Evolutionary conservation across 768 basidiomycete species (phyloP).

Genomic region (Serendipita indica): DNA sequence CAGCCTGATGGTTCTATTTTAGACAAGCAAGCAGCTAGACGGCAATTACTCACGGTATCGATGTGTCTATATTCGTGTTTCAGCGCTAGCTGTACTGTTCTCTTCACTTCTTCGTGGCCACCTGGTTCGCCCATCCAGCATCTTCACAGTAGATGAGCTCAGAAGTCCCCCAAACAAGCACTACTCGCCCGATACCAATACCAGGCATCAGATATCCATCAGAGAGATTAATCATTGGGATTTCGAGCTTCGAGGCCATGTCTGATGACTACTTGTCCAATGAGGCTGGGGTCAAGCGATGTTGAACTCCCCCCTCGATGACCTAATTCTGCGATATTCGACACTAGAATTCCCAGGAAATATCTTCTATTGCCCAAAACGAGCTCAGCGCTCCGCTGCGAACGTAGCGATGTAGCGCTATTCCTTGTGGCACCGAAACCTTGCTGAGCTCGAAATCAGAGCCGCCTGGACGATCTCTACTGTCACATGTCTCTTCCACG

Average conservation of each 20-base stretch:
- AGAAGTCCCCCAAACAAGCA: neutral
- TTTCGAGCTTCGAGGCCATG: neutral
- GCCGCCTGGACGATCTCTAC: too few species aligned
- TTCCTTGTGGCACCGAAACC: too few species aligned
- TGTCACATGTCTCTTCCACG: too few species aligned
- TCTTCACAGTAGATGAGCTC: conserved; percentile 9
- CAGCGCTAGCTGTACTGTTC: conserved; percentile 25
- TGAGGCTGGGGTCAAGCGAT: too few species aligned
- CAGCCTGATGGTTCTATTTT: conserved; percentile 21
- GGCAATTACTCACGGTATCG: conserved; percentile 20
- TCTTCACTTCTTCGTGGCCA: conserved; percentile 27
- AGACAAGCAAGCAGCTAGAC: conserved; percentile 24
- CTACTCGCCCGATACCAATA: neutral
- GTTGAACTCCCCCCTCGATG: too few species aligned
- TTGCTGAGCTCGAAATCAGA: too few species aligned
- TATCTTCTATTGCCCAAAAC: too few species aligned
- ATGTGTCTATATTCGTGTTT: conserved; percentile 36
- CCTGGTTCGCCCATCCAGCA: conserved; percentile 29
- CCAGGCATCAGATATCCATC: neutral
- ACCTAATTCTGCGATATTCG: too few species aligned
- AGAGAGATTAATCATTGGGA: neutral
- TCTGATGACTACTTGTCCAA: neutral
- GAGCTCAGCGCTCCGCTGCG: too few species aligned
- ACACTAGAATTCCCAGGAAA: too few species aligned
- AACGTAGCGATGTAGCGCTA: too few species aligned